Evolutionary conservation across 805 yeast genomes (phyloP).

Genomic region (Komagataella kurtzmanii): DNA sequence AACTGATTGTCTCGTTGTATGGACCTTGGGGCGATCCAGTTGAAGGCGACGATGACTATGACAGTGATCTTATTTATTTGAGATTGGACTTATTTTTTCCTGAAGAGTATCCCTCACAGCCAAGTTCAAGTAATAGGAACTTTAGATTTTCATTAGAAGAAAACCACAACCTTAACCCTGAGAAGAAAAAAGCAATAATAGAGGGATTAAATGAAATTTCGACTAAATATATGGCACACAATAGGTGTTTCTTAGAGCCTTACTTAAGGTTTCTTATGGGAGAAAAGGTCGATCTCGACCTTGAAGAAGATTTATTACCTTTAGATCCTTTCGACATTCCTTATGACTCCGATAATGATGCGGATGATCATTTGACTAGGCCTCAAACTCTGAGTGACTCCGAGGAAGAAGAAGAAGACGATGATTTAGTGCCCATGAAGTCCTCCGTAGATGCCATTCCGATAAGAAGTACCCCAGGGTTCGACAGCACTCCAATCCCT

Average conservation of each 20-base stretch:
- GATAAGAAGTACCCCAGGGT: constrained; percentile 6
- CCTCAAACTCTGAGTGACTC: constrained; percentile 23
- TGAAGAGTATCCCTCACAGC: constrained; percentile 48
- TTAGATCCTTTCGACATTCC: constrained; percentile 17
- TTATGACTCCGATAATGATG: constrained; percentile 14
- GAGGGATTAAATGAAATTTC: constrained; percentile 41
- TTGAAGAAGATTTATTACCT: constrained; percentile 13
- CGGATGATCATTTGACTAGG: constrained; percentile 6
- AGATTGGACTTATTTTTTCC: constrained; percentile 67
- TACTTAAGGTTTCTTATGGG: constrained; percentile 72
- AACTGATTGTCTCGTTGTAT: constrained; percentile 56
- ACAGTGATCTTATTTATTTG: constrained; percentile 42
- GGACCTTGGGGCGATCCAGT: constrained; percentile 50
- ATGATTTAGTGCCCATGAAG: neutral
- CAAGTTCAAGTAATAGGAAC: constrained; percentile 9
- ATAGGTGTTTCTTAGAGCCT: constrained; percentile 66
- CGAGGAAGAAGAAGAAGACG: constrained; percentile 6
- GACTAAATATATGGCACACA: constrained; percentile 36
- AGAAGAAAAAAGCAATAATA: constrained; percentile 36
- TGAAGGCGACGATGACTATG: constrained; percentile 7
- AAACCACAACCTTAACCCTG: constrained; percentile 49
- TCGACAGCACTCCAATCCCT: constrained; percentile 83
- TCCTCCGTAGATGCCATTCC: neutral
- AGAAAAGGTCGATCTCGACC: constrained; percentile 44
- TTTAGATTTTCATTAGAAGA: constrained; percentile 65